Evolutionary conservation across 2,329 filamentous ascomycete species (phyloP), one percentile per base, ranked within the genome.

Genomic region (Aspergillus sp.): DNA sequence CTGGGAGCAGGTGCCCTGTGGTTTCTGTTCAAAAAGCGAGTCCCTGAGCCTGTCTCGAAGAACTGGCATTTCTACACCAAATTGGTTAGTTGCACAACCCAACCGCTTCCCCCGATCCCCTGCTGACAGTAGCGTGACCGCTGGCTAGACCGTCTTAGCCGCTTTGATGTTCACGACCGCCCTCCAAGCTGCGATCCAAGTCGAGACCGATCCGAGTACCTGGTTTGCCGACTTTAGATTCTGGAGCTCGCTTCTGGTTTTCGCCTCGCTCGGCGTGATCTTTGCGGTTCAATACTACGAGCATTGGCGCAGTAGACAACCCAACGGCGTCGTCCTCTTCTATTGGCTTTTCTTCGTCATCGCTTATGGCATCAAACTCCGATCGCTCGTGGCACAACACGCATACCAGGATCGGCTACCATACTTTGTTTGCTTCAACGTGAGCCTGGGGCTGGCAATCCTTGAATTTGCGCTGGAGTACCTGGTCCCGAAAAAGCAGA

Each of bases 61-160:
- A 90, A 96, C 75, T 92, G 90, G 87, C 92, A 95, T 74, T 98
- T 98, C 75, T 97, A 91, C 82, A 81, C 87, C 11, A 99, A 99
- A 78, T 83, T 97, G 85, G 92, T 95, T 81, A 67, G 84, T 72
- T 50, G 53, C 18, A 36, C 49, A 54, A 10, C 12, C 42, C 11
- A 18, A 16, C 14, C 16, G 20, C n/a, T 47, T 24, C 16, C 18
- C n/a, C 49, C 14, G 31, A 10, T 47, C 26, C 31, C 20, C 54
- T 32, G 53, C 62, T 60, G n/a, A 58, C 50, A 16, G 32, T 9
- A 11, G 50, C 22, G 20, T 16, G 12, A 16, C 46, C 12, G 42
- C 11, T 22, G 26, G 16, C 16, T 70, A 88, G 85, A 74, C 75
- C n/a, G 80, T 92, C 9, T 83, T 96, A 56, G 85, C 78, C 57